Conservation (phyloP, 2,329 filamentous ascomycete species). For the Sporothrix mexicana region DNA sequence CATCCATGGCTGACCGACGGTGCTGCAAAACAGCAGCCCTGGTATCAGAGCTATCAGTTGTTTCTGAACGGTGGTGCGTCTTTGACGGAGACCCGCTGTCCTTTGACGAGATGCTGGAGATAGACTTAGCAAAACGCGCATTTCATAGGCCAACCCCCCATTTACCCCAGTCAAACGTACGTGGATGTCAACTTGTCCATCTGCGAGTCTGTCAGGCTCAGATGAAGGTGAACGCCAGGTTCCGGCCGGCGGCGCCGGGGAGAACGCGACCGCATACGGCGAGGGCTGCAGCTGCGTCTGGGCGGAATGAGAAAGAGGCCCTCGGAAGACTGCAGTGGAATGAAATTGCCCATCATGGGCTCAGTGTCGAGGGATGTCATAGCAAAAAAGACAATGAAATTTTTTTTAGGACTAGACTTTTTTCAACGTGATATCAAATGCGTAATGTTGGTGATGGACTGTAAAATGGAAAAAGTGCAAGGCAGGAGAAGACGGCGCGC, state of each 20-base stretch:
- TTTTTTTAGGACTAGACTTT: too few species aligned
- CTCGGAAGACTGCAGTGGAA: constrained; percentile 44
- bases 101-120: constrained; percentile 6
- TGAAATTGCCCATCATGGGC: constrained; percentile 47
- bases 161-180: constrained; percentile 41
- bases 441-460: too few species aligned
- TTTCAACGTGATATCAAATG: too few species aligned
- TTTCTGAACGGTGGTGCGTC: constrained; percentile 7
- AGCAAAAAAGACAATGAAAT: too few species aligned
- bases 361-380: constrained; percentile 21
- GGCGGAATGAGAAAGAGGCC: constrained; percentile 46
- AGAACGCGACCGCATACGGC: constrained; percentile 43
- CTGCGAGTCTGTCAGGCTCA: constrained; percentile 57
- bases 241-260: constrained; percentile 44
- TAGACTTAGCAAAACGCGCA: background rate
- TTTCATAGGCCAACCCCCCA: background rate
- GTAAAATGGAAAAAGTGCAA: too few species aligned
- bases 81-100: constrained; percentile 20
- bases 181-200: constrained; percentile 56
- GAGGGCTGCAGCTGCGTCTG: constrained; percentile 18
- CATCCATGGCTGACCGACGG: background rate
- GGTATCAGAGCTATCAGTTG: background rate
- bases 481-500: background rate
- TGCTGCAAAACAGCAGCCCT: background rate
- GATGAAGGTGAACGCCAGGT: constrained; percentile 53